Evolutionary conservation across 2,329 filamentous ascomycete genomes (phyloP), one percentile per base, ranked within the genome.

Genomic region (Pseudogymnoascus sp.): DNA sequence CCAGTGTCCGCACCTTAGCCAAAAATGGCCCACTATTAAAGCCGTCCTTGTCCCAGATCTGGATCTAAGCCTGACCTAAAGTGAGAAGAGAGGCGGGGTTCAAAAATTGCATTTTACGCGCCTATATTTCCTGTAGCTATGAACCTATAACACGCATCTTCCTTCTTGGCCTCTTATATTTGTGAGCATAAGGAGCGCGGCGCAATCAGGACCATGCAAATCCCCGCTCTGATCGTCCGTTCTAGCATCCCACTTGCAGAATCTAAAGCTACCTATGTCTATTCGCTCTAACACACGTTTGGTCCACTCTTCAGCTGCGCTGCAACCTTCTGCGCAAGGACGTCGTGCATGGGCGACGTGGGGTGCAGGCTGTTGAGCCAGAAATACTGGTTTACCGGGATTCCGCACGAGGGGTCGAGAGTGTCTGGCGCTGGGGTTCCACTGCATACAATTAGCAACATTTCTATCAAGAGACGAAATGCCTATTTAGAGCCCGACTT

Each of bases 331-430:
- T 80, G 72, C 0, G 84, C 84, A 6, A 84, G 78, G 5, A 80
- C 80, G 59, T 85, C 81, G 65, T 87, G 84, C 60, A 86, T 78
- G 0, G 82, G 78, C 68, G 81, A 84, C 0, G 84, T 87, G n/a
- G 85, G 84, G 68, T 87, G 85, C 65, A 87, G 70, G 39, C 71
- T 76, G 66, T 87, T 86, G 31, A 86, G 73, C 84, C 84, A 87
- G 66, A 87, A 80, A 69, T 86, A 87, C 72, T 86, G 73, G 68
- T 86, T 81, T 2, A 85, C 82, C 0, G 81, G 74, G 47, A 82
- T 71, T 1, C 75, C 74, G 68, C 84, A 87, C 57, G 74, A 76
- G 4, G 74, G 67, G 57, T 71, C 71, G 35, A 76, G 70, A 3
- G 74, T 77, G 59, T 79, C 71, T 37, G 68, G 67, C 1, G 72